These are phyloP conservation scores for Epichloe brachyelytri DNA, from an alignment of 2,329 filamentous ascomycete species.

Conservation along the genomic window DNA sequence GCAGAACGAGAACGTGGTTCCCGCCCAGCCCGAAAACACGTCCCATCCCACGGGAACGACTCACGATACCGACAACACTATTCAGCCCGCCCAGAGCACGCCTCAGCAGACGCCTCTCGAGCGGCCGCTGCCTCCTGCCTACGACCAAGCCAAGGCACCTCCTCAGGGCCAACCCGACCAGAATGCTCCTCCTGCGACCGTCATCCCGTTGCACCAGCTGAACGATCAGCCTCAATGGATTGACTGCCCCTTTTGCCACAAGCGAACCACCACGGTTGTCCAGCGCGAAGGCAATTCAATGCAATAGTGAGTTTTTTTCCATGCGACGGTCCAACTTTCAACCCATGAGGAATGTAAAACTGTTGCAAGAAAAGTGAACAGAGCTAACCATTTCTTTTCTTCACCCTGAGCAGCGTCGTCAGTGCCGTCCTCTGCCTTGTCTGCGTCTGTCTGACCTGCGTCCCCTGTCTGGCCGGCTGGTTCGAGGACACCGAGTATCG, in stretches of 20 bases:
- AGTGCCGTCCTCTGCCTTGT: slow-evolving; percentile 18
- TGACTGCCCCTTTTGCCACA: slow-evolving; percentile 19
- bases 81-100: background rate
- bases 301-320: slow-evolving; percentile 12
- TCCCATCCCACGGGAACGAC: background rate
- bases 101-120: background rate
- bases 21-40: background rate
- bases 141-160: background rate
- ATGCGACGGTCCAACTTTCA: too few relatives aligned
- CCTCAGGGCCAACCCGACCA: background rate
- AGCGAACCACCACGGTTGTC: slow-evolving; percentile 12
- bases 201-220: slow-evolving; percentile 13
- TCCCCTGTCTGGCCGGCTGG: slow-evolving; percentile 20
- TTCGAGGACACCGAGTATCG: slow-evolving; percentile 18
- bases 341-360: background rate
- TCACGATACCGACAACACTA: background rate
- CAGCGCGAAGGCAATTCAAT: slow-evolving; percentile 13
- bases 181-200: background rate
- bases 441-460: slow-evolving; percentile 19
- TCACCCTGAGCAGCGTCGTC: slow-evolving; percentile 10
- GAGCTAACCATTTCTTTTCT: background rate
- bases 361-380: background rate
- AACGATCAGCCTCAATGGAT: slow-evolving; percentile 14
- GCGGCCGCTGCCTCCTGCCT: background rate
- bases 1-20: background rate